Percentiles rank a stretch among this genome's conserved stretches.
Conservation (phyloP, 345 rosid genomes). For the Schrenkiella parvula region DNA sequence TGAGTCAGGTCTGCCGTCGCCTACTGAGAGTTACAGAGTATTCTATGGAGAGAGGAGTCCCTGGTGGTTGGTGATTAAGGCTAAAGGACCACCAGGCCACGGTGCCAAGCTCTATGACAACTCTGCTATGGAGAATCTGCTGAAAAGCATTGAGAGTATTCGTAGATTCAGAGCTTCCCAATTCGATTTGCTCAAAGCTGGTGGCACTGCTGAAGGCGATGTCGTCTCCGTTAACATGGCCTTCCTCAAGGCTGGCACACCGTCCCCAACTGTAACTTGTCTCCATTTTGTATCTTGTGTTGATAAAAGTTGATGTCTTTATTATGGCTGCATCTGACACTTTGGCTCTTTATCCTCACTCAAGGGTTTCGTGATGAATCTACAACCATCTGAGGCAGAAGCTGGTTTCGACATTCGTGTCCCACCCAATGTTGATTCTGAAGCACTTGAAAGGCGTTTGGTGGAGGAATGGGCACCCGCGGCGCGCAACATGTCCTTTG, state of each 20-base stretch:
- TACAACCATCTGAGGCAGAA: conserved; percentile 97
- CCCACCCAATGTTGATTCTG: conserved; percentile 70
- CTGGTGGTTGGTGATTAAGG: conserved; percentile 88
- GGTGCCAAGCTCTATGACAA: conserved; percentile 93
- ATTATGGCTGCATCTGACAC: background rate
- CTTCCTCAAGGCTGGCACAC: conserved; percentile 90
- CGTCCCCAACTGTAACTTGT: conserved; percentile 69
- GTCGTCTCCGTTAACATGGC: conserved; percentile 79
- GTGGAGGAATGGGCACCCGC: conserved; percentile 97
- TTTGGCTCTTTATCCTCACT: conserved; percentile 9
- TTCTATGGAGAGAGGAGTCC: conserved; percentile 83
- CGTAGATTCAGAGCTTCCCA: conserved; percentile 90
- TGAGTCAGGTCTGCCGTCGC: conserved; percentile 67
- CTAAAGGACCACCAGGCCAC: conserved; percentile 91
- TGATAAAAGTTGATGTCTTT: conserved; percentile 4
- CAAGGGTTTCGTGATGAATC: conserved; percentile 92
- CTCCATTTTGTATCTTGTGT: background rate
- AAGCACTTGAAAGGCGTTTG: conserved; percentile 73
- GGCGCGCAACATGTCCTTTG: conserved; percentile 82
- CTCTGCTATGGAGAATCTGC: conserved; percentile 85
- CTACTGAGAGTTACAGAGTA: conserved; percentile 56
- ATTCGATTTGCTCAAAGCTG: conserved; percentile 84
- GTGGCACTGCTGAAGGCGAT: conserved; percentile 78
- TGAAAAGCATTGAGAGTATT: conserved; percentile 73
- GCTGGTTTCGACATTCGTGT: conserved; percentile 92